A percentile compares a stretch with the other conserved stretches of the same genome.
Evolutionary conservation across 2,329 filamentous ascomycete genomes (phyloP).

Genomic region (Trichoderma aggressivum): DNA sequence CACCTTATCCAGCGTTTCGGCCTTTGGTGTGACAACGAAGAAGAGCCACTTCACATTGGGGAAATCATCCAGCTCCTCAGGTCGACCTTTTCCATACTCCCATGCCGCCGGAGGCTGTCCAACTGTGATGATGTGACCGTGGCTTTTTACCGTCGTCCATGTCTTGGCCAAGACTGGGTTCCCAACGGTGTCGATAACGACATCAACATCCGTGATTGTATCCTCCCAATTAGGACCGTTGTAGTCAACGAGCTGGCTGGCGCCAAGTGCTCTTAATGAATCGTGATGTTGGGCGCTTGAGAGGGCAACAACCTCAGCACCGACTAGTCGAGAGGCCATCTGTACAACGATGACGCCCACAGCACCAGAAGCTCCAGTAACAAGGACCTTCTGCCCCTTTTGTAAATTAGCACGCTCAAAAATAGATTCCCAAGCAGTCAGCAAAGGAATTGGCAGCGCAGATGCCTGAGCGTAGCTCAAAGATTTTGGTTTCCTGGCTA

Average conservation of each 20-base stretch:
- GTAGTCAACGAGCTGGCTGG: slow-evolving; percentile 29
- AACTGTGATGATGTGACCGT: slow-evolving; percentile 34
- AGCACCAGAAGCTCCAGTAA: slow-evolving; percentile 33
- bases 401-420: slow-evolving; percentile 22
- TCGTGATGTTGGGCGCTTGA: slow-evolving; percentile 25
- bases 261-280: slow-evolving; percentile 24
- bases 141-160: slow-evolving; percentile 30
- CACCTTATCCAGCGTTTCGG: slow-evolving; percentile 22
- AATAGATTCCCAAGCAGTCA: slow-evolving; percentile 32
- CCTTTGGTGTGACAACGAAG: slow-evolving; percentile 30
- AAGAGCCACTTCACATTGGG: slow-evolving; percentile 28
- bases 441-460: slow-evolving; percentile 31
- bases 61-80: slow-evolving; percentile 20
- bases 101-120: slow-evolving; percentile 34
- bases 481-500: slow-evolving; percentile 23
- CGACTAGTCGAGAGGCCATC: slow-evolving; percentile 24
- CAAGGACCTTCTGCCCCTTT: slow-evolving; percentile 23
- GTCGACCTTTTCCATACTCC: slow-evolving; percentile 27
- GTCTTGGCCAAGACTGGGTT: slow-evolving; percentile 27
- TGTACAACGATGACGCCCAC: slow-evolving; percentile 32
- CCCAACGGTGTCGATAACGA: slow-evolving; percentile 34
- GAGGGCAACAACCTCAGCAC: slow-evolving; percentile 29
- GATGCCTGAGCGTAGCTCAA: slow-evolving; percentile 28
- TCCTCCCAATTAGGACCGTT: slow-evolving; percentile 24
- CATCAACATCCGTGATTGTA: slow-evolving; percentile 25